Percentiles rank a stretch among this genome's conserved stretches.
Evolutionary conservation across 2,329 filamentous ascomycete genomes (phyloP).

Genomic region (Pseudogymnoascus sp.): DNA sequence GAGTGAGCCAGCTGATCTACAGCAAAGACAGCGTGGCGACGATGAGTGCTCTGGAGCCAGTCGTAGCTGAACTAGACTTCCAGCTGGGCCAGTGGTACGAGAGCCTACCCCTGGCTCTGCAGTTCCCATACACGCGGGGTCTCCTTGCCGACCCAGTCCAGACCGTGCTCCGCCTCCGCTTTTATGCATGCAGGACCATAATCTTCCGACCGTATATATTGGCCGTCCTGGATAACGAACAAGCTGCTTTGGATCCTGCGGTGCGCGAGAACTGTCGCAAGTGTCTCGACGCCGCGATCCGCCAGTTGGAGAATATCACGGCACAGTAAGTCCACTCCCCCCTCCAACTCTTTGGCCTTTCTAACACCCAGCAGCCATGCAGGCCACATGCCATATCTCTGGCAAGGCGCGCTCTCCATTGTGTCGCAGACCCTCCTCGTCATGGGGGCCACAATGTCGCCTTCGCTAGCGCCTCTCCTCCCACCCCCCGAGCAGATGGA

Average conservation of each 20-base stretch:
- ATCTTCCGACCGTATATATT: conserved; percentile 80
- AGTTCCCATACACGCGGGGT: conserved; percentile 65
- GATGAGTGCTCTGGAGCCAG: conserved; percentile 64
- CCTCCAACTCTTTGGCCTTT: neutral
- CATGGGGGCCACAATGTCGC: conserved; percentile 78
- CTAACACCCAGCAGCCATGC: conserved; percentile 50
- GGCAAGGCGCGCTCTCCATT: conserved; percentile 76
- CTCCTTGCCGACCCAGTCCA: conserved; percentile 66
- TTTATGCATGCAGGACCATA: conserved; percentile 79
- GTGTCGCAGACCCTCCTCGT: conserved; percentile 74
- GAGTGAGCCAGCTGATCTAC: conserved; percentile 73
- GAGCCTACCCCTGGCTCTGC: conserved; percentile 62
- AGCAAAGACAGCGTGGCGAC: conserved; percentile 64
- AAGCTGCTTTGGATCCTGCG: conserved; percentile 59
- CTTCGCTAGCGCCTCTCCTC: conserved; percentile 53
- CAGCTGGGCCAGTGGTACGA: conserved; percentile 83
- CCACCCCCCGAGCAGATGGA: conserved; percentile 56
- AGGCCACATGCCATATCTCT: conserved; percentile 77
- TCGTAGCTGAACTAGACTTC: conserved; percentile 73
- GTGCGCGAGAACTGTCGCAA: conserved; percentile 74
- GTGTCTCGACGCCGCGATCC: conserved; percentile 70
- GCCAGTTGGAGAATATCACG: conserved; percentile 70
- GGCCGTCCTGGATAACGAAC: conserved; percentile 70
- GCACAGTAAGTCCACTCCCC: conserved; percentile 53
- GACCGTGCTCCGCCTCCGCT: conserved; percentile 68